phyloP scores from a whole-genome alignment of 129 eudicot species.

The Artemisia argyi region DNA sequence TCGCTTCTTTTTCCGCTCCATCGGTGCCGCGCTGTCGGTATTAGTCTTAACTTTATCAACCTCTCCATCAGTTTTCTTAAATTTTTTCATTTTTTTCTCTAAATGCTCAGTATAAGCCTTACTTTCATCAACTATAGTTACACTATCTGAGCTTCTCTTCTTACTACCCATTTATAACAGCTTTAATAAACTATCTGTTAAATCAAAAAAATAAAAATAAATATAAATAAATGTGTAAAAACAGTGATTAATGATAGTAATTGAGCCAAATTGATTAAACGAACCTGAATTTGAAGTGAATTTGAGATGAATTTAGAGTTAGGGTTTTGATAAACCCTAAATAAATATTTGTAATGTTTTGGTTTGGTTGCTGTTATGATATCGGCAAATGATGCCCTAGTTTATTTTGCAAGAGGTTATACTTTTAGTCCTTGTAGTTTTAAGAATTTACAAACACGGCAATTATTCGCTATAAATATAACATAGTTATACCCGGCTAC shows the following conservation, averaged over 20 bases:
- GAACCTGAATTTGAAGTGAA: neutral
- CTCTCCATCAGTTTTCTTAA: slow-evolving; percentile 26
- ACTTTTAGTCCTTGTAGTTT: slow-evolving; percentile 24
- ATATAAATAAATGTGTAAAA: no score
- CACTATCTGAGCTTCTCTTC: slow-evolving; percentile 8
- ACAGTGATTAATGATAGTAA: no score
- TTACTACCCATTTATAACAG: neutral
- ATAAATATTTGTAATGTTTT: neutral
- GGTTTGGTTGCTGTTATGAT: neutral
- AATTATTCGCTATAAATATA: no score
- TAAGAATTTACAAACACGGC: slow-evolving; percentile 79
- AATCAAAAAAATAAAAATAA: neutral
- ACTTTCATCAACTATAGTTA: neutral
- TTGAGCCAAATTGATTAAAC: neutral
- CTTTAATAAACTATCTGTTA: neutral
- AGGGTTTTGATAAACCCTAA: slow-evolving; percentile 2
- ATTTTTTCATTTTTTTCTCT: neutral
- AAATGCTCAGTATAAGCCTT: neutral
- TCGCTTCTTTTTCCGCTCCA: slow-evolving; percentile 81
- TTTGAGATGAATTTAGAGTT: neutral
- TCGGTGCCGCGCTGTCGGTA: slow-evolving; percentile 41
- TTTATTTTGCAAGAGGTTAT: neutral
- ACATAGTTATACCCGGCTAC: no score
- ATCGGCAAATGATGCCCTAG: neutral
- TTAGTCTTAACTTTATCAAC: slow-evolving; percentile 18